Conservation (phyloP, 768 basidiomycete genomes). For the Gloeostereum incarnatum region DNA sequence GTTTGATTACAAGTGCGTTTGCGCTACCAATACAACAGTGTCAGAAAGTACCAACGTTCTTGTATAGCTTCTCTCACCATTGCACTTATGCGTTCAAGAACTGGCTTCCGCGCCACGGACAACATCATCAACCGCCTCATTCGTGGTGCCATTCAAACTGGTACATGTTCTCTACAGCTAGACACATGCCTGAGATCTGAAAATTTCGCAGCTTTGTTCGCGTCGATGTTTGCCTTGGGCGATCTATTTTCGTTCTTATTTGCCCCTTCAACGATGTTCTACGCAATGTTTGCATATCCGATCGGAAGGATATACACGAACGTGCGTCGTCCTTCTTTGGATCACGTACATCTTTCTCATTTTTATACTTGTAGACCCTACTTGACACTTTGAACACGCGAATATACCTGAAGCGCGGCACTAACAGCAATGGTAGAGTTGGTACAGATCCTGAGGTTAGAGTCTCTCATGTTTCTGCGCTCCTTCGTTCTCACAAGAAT, state of each 20-base stretch:
- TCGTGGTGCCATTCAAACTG: slow-evolving; percentile 46
- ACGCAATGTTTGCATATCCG: slow-evolving; percentile 25
- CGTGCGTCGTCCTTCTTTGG: no score
- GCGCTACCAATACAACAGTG: slow-evolving; percentile 4
- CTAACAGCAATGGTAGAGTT: no score
- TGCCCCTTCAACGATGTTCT: slow-evolving; percentile 16
- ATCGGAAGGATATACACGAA: slow-evolving; percentile 36
- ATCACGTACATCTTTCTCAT: no score
- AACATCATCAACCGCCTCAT: slow-evolving; percentile 44
- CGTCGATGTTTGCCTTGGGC: slow-evolving; percentile 38
- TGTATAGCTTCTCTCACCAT: slow-evolving; percentile 15
- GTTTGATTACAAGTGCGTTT: slow-evolving; percentile 34
- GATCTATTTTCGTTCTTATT: slow-evolving; percentile 30
- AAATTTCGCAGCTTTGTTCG: slow-evolving; percentile 21
- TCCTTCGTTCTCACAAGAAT: no score
- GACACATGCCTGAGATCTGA: background rate
- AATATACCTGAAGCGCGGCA: no score
- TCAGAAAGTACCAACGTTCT: background rate
- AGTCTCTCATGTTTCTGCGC: no score
- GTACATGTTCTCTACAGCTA: slow-evolving; percentile 8
- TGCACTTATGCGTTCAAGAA: slow-evolving; percentile 30
- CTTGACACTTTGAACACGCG: no score
- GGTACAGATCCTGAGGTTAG: no score
- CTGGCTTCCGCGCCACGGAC: slow-evolving; percentile 43
- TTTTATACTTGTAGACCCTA: no score